Evolutionary conservation across 352 stramenopile genomes (phyloP), one percentile per base, ranked within the genome.

Genomic region (Globisporangium recalcitrans): DNA sequence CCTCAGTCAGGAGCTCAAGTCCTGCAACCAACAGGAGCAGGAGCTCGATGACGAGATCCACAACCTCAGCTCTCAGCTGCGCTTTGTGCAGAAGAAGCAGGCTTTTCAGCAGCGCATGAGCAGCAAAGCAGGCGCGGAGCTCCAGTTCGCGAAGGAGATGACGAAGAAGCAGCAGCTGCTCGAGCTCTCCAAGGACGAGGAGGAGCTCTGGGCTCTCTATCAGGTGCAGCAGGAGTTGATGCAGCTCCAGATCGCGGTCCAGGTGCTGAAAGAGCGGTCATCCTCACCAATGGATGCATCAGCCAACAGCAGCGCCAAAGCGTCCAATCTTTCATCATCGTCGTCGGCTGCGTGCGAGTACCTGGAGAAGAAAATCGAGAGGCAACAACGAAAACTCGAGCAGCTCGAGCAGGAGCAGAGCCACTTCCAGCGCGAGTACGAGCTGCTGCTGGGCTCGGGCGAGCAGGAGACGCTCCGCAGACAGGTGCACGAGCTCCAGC

Each of bases 401-500:
- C 54, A 70, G 24, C 64, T 85, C 14, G 63, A 82, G 48, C n/a
- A 21, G 1, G 65, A 85, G 29, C 58, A 74, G 10, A 36, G 55
- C 26, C 51, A 60, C 7, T 71, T 63, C 58, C 65, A 71, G 11
- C 54, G 42, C 6, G 67, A 84, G 36, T 87, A 78, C 63, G 71
- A 87, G 21, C 42, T 44, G 16, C 68, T 88, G 24, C 52, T 82
- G 4, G 55, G 66, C 16, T 60, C 60, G n/a, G 74, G 73, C 10
- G 63, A 75, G n/a, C 67, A 88, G 48, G 76, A 91, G n/a, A 46
- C 26, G 38, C 63, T 87, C n/a, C 69, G 78, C 14, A 72, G 70
- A 19, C 76, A 79, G 2, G 72, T 83, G 3, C 80, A 87, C 24
- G 82, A 91, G 64, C 73, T 91, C 29, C 82, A 89, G 62, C 80